phyloP scores from a whole-genome alignment of 768 basidiomycete genomes.

The Auriscalpium vulgare region DNA sequence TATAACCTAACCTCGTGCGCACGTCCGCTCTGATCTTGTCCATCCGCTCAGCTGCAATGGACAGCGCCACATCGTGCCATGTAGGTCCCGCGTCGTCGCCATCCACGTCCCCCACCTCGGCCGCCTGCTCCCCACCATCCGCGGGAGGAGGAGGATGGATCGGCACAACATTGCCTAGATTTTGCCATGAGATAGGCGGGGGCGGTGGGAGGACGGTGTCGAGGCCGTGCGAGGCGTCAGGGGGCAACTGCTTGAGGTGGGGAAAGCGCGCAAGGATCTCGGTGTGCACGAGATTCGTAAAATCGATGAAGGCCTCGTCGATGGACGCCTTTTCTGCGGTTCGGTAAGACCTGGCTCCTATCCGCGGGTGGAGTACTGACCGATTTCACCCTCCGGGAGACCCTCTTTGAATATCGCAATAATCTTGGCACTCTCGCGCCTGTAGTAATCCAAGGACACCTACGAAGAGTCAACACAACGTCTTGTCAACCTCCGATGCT shows the following conservation, averaged over 20 bases:
- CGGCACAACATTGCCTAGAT: conserved; percentile 56
- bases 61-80: conserved; percentile 92
- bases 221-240: conserved; percentile 55
- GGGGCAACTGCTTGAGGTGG: conserved; percentile 62
- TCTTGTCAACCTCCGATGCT: background rate
- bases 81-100: conserved; percentile 35
- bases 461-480: conserved; percentile 19
- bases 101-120: background rate
- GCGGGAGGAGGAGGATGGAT: conserved; percentile 27
- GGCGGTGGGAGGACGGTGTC: conserved; percentile 77
- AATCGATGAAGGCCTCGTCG: conserved; percentile 94
- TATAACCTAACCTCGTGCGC: conserved; percentile 70
- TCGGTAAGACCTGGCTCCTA: too few relatives aligned
- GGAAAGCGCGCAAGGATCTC: conserved; percentile 69
- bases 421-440: conserved; percentile 86
- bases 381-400: conserved; percentile 74
- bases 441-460: conserved; percentile 91
- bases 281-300: conserved; percentile 75
- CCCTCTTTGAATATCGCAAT: conserved; percentile 74
- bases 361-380: conserved; percentile 30
- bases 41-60: conserved; percentile 85
- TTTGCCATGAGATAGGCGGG: conserved; percentile 54
- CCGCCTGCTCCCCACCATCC: background rate
- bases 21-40: conserved; percentile 63
- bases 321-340: conserved; percentile 89